Conservation (phyloP, 192 early-diverging fungal genomes). For the Backusella australiensis region DNA sequence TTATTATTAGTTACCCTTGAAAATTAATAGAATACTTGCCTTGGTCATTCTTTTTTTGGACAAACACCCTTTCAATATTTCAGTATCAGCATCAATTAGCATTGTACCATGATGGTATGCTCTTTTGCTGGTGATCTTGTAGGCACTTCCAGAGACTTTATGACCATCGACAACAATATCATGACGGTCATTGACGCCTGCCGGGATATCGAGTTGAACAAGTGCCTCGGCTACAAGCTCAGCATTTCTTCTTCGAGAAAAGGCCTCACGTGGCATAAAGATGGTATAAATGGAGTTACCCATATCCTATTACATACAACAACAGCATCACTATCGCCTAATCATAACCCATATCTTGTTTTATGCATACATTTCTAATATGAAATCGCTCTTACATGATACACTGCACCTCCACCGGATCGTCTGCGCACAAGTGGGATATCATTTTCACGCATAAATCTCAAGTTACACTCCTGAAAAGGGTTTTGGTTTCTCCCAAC, state of each 20-base stretch:
- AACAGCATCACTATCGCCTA: neutral
- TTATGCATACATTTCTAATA: neutral
- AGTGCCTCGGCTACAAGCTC: slow-evolving; percentile 76
- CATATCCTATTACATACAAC: slow-evolving; percentile 59
- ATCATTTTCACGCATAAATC: slow-evolving; percentile 56
- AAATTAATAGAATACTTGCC: neutral
- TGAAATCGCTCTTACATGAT: slow-evolving; percentile 61
- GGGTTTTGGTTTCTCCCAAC: slow-evolving; percentile 99
- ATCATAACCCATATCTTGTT: neutral
- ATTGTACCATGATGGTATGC: slow-evolving; percentile 99
- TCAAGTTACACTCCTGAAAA: slow-evolving; percentile 91
- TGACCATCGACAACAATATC: slow-evolving; percentile 83
- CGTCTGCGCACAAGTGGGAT: slow-evolving; percentile 86
- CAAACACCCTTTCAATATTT: slow-evolving; percentile 32
- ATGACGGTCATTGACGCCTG: slow-evolving; percentile 80
- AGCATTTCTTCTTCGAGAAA: slow-evolving; percentile 73
- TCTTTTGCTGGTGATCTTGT: slow-evolving; percentile 76
- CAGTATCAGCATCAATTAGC: slow-evolving; percentile 89
- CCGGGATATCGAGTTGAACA: slow-evolving; percentile 73
- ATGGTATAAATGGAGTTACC: slow-evolving; percentile 96
- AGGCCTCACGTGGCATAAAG: slow-evolving; percentile 84
- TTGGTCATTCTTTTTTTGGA: slow-evolving; percentile 27
- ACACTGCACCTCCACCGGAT: slow-evolving; percentile 93
- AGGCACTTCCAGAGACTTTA: slow-evolving; percentile 95
- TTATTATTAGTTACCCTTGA: neutral